These are phyloP conservation scores for Chytriomyces sp. DNA, from an alignment of 192 early-diverging fungal species.

Conservation along the genomic window DNA sequence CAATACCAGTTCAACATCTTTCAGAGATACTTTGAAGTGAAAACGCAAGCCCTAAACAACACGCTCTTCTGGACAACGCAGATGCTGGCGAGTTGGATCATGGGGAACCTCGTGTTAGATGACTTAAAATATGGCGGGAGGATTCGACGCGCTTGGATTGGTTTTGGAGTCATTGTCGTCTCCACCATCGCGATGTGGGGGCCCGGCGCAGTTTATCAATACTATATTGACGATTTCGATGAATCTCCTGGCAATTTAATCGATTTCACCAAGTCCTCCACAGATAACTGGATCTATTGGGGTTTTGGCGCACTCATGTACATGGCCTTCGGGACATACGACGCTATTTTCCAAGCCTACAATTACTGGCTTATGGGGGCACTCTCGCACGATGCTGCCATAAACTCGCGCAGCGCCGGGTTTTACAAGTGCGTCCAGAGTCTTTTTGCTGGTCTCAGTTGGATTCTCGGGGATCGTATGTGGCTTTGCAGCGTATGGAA, in stretches of 20 bases:
- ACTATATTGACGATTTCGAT: constrained; percentile 39
- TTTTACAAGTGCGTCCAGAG: too few species aligned
- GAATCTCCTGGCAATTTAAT: constrained; percentile 47
- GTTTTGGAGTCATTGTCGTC: constrained; percentile 39
- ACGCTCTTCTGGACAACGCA: constrained; percentile 77
- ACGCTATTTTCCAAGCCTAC: constrained; percentile 77
- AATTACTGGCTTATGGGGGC: constrained; percentile 83
- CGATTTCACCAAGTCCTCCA: not conserved
- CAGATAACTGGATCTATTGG: not conserved
- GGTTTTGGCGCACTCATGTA: constrained; percentile 57
- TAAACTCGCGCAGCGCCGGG: constrained; percentile 44
- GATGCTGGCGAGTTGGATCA: constrained; percentile 61
- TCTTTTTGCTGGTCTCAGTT: too few species aligned
- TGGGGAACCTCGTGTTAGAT: constrained; percentile 64
- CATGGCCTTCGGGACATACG: constrained; percentile 68
- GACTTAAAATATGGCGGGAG: not conserved
- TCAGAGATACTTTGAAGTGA: constrained; percentile 66
- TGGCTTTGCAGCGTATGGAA: constrained; percentile 49
- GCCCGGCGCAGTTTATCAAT: constrained; percentile 61
- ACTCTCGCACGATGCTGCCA: constrained; percentile 71
- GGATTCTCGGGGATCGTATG: constrained; percentile 73
- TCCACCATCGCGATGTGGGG: constrained; percentile 65
- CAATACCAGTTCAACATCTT: constrained; percentile 77
- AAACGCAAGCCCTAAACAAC: constrained; percentile 72
- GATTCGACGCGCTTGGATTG: not conserved